These are phyloP conservation scores for Lathyrus tuberosus DNA, from an alignment of 306 rosid genomes.

Conservation along the genomic window DNA sequence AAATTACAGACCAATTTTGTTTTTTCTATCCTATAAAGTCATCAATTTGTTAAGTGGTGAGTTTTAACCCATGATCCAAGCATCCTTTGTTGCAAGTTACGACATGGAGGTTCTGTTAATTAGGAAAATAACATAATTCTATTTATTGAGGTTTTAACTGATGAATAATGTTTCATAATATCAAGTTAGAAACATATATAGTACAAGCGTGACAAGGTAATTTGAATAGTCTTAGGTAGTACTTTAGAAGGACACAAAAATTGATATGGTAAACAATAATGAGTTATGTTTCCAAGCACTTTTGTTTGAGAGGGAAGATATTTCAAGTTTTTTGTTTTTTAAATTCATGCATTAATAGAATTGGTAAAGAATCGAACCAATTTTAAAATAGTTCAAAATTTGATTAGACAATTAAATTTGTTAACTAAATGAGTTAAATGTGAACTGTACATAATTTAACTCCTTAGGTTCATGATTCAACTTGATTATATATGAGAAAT, in stretches of 20 bases:
- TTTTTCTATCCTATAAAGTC: background rate
- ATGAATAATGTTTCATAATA: background rate
- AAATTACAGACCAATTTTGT: background rate
- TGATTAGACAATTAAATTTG: no score
- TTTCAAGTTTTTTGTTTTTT: no score
- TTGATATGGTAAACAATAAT: background rate
- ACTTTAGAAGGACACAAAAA: background rate
- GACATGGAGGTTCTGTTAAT: background rate
- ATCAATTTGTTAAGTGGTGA: background rate
- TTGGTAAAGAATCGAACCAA: no score
- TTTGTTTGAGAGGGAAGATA: slow-evolving; percentile 25
- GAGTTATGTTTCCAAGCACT: background rate
- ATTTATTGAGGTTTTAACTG: background rate
- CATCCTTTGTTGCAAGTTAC: slow-evolving; percentile 5
- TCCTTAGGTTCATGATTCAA: no score
- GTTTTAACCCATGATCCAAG: background rate
- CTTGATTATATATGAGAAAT: no score
- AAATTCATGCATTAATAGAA: no score
- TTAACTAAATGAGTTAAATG: no score
- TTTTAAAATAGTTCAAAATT: no score
- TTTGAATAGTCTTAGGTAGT: slow-evolving; percentile 11
- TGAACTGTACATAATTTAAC: no score
- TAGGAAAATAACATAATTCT: background rate
- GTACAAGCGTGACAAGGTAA: background rate
- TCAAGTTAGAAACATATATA: slow-evolving; percentile 2